These are phyloP conservation scores for Geotrichum histeridarum DNA, from an alignment of 1,139 yeast genomes.

Conservation along the genomic window DNA sequence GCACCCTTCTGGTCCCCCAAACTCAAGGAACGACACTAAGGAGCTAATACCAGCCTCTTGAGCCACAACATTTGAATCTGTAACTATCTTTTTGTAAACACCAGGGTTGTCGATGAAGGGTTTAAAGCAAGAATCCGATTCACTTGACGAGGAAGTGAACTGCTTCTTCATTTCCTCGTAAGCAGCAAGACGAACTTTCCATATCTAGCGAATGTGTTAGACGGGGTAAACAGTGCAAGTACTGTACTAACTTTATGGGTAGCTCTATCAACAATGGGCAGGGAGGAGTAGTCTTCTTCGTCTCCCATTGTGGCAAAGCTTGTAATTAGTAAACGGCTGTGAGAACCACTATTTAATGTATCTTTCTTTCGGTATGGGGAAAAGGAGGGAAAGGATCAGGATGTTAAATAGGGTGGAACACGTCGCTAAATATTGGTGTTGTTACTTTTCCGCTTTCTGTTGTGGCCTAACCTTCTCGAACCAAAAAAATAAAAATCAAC, in stretches of 20 bases:
- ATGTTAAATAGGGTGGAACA: neutral
- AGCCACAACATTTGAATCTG: conserved; percentile 86
- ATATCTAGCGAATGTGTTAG: conserved; percentile 39
- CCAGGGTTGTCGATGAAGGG: conserved; percentile 50
- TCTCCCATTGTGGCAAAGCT: conserved; percentile 16
- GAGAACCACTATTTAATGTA: neutral
- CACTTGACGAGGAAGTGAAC: conserved; percentile 54
- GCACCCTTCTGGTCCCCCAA: conserved; percentile 49
- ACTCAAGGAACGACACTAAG: conserved; percentile 52
- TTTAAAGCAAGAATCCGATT: conserved; percentile 51
- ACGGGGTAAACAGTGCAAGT: neutral
- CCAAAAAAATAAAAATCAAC: too few relatives aligned
- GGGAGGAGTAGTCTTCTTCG: conserved; percentile 55
- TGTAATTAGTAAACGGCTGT: neutral
- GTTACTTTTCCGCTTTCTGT: conserved; percentile 1
- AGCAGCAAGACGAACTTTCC: conserved; percentile 85
- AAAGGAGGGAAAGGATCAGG: neutral
- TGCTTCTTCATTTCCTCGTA: conserved; percentile 59
- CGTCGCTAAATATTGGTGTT: conserved; percentile 4
- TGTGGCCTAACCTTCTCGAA: neutral
- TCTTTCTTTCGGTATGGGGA: neutral
- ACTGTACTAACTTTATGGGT: conserved; percentile 49
- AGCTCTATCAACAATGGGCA: conserved; percentile 64
- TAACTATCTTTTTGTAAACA: conserved; percentile 50
- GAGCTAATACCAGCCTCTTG: conserved; percentile 74